These are phyloP conservation scores for Filosporella fistucella DNA, from an alignment of 495 filamentous ascomycete genomes.

Conservation along the genomic window DNA sequence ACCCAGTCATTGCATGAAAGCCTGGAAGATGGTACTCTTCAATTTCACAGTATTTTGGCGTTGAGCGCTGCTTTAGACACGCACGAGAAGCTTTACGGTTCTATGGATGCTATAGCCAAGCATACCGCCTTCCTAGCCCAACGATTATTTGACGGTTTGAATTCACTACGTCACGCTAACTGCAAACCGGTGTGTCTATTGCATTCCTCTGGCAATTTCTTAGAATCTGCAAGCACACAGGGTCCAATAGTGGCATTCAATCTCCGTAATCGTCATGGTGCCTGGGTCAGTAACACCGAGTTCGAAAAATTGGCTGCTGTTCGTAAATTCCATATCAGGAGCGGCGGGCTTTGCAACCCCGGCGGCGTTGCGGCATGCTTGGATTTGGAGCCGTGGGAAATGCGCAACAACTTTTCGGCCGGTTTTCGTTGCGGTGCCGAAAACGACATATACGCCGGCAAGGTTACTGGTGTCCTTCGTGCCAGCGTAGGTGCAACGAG, in stretches of 20 bases:
- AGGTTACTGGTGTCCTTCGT: constrained; percentile 82
- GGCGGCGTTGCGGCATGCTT: constrained; percentile 72
- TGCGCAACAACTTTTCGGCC: constrained; percentile 73
- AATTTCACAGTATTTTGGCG: constrained; percentile 86
- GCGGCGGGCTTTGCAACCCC: constrained; percentile 87
- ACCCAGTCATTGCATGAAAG: constrained; percentile 64
- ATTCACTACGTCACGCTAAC: constrained; percentile 61
- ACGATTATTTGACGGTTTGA: constrained; percentile 53
- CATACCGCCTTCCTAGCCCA: constrained; percentile 67
- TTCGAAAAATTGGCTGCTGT: constrained; percentile 79
- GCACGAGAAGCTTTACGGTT: constrained; percentile 64
- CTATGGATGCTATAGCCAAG: constrained; percentile 64
- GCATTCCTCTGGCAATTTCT: constrained; percentile 41
- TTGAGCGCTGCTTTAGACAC: constrained; percentile 66
- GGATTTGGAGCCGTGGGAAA: constrained; percentile 68
- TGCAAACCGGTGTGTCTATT: constrained; percentile 58
- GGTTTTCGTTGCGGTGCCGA: constrained; percentile 78
- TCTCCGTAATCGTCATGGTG: constrained; percentile 56
- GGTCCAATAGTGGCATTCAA: constrained; percentile 88
- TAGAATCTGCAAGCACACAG: constrained; percentile 37
- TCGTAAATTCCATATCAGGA: constrained; percentile 75
- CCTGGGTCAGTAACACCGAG: constrained; percentile 76
- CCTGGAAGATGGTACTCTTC: constrained; percentile 74
- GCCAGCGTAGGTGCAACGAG: constrained; percentile 88
- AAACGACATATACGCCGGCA: constrained; percentile 74